Evolutionary conservation across 345 rosid species (phyloP), one percentile per base, ranked within the genome.

Genomic region (Firmiana major): DNA sequence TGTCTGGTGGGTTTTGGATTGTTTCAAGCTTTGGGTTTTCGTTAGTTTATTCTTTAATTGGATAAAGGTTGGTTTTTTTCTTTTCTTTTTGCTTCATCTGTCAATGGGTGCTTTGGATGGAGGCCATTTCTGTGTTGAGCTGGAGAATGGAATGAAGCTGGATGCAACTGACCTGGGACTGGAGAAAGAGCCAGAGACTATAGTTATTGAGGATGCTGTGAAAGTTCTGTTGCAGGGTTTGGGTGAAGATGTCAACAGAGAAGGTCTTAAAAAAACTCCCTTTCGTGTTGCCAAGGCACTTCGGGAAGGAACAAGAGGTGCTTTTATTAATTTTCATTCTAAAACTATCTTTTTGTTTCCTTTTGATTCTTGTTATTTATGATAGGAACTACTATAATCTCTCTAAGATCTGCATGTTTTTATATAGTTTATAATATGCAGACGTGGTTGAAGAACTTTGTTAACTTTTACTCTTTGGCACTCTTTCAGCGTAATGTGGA

Each of bases 201-300:
- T 84, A 63, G 91, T 92, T n/a, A 94, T 97, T 77, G 81, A 88
- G 81, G 90, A 88, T 70, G 97, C 98, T 75, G 98, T 97, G 4
- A 89, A 87, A 80, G 86, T 88, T 80, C 90, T 97, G 76, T 76
- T 97, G 77, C 89, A 89, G 80, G 97, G 98, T 63, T 80, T 97
- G 71, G 87, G 89, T 46, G 97, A 97, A 64, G 94, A 97, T 88
- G 24, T 91, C 78, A 79, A 88, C 66, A 87, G 99, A 57, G 97
- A 94, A 84, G 99, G 99, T 48, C 81, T 97, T 75, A 91, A 81
- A 76, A 97, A 87, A 85, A 97, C 99, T 69, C 97, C 99, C 60
- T 81, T 89, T 77, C 97, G 99, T 46, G 98, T 97, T 46, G 98
- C 99, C 63, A 94, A 92, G 83, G 97, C 99, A 9, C 89, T 97